Evolutionary conservation across 2,329 filamentous ascomycete genomes (phyloP), one percentile per base, ranked within the genome.

Genomic region (Volutella citrinella): DNA sequence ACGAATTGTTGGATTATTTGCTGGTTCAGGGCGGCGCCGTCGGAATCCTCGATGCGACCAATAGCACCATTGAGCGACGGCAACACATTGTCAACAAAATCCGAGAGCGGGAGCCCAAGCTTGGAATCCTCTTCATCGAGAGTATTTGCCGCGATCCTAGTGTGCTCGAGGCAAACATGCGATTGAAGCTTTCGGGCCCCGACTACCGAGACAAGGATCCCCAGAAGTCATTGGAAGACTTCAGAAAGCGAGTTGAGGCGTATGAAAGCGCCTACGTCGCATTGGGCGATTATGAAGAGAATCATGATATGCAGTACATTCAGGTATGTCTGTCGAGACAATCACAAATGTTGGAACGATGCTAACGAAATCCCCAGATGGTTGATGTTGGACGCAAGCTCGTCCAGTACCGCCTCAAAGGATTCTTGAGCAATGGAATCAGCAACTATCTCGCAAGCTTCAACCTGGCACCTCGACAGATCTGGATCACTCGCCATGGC

Each of bases 131-230:
- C 10, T 98, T 97, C 60, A 84, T 98, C 18, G 93, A 98, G 67
- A 95, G 88, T 53, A 84, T 94, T 32, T 98, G 93, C 61, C 75
- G 88, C 41, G 90, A 97, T 50, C 73, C 86, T 39, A 79, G 79
- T 61, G 70, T 97, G 17, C 72, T 97, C 22, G 90, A 97, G 61
- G 87, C 90, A 13, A 97, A 97, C 56, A 97, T 97, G 89, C 88
- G 91, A 18, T 69, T 97, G 43, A 97, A 97, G 69, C 79, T 97
- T 7, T 94, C 87, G 5, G 93, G 93, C 1, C 93, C 93, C 0
- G 93, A 98, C 61, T 98, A 98, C 68, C 87, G 84, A 54, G 87
- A 88, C 57, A 94, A 95, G 64, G 91, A 98, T 52, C 91, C 93
- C 0, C 66, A 79, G 35, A 80, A 85, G 55, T 90, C 93, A 2